Base-by-base conservation (phyloP, 148 eudicot genomes). In the Vaccinium myrtillus region DNA sequence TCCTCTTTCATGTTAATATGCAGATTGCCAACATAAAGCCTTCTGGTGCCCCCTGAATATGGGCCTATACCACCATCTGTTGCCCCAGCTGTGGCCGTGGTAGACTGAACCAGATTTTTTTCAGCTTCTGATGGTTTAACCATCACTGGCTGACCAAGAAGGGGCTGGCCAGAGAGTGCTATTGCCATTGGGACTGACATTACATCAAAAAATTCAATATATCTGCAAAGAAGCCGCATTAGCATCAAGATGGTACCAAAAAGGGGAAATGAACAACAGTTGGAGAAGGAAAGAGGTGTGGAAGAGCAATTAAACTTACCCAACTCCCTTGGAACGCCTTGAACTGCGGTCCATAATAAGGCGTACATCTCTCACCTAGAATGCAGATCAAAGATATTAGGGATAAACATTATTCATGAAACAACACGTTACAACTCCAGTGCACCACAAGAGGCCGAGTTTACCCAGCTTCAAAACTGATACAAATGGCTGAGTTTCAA, bases 151-250 rank as follows among this genome's bases (percentile, higher is more conserved):
- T 88, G 91, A 71, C 98, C 98, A 87, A 93, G 95, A 80, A 96
- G 93, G 73, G 90, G 93, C 88, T 93, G 98, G 85, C 98, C 98
- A 84, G 95, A 94, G 43, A 96, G 91, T 51, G 98, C 98, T 83
- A 96, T 96, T 84, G 97, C 98, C 98, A 96, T 94, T 71, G 98
- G 98, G 73, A 96, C 98, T 21, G 98, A 94, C 98, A 96, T 92
- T 11, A 85, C 88, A 90, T 96, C 98, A 86, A 91, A 94, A 90
- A 96, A 96, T 87, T 96, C 98, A 82, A 96, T 88, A 86, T 96
- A 96, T 87, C 98, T 96, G 89, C 87, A 86, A 75, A 80, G 46
- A 73, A 75, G 48, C 18, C 32, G 71, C 73, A 56, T 49, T 39
- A 74, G 61, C 59, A 79, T 43, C 73, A 43, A 75, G 27, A 69